Base-by-base conservation (phyloP, 2,329 filamentous ascomycete species). In the Colletotrichum scovillei region DNA sequence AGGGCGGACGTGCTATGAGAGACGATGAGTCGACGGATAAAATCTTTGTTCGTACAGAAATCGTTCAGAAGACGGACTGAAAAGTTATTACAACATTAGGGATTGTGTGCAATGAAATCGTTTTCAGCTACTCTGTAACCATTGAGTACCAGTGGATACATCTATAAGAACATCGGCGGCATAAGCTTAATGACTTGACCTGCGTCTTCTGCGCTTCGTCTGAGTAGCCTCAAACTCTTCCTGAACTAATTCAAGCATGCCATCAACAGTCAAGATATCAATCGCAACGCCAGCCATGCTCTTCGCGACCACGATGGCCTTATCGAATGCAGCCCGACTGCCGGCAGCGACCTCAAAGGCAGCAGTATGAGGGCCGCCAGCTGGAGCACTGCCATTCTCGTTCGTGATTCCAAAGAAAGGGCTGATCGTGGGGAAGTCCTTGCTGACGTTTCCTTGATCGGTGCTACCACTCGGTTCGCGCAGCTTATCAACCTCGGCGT, bases 311-410 rank as follows among this genome's bases (percentile, higher is more conserved):
- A 84, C 81, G 28, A 89, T 75, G 0, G 86, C 82, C 57, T 84
- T 82, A 32, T 84, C 78, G 68, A 88, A 88, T 0, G 86, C 86
- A 19, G 82, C 82, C 28, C 80, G 81, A 0, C 86, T 89, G 4
- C 88, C 87, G 0, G 88, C 84, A 0, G 88, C 86, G 3, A 81
- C 79, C 9, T 87, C 86, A 75, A 89, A 92, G 0, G 86, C 84
- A 0, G 86, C 84, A 8, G 85, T 91, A 72, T 89, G 89, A 22
- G 88, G 88, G 0, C 87, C 86, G 5, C 69, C 69, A 4, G 65
- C 16, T 7, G 72, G 69, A 4, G 52, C 53, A n/a, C 60, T 75
- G 26, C 78, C 78, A 28, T 80, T 77, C 19, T 75, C 77, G 49
- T 63, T 77, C 0, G 70, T 74, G 52, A 81, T 80, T n/a, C 73